These are phyloP conservation scores for Cutaneotrichosporon cavernicola DNA, from an alignment of 1,284 basidiomycete species.

Conservation along the genomic window DNA sequence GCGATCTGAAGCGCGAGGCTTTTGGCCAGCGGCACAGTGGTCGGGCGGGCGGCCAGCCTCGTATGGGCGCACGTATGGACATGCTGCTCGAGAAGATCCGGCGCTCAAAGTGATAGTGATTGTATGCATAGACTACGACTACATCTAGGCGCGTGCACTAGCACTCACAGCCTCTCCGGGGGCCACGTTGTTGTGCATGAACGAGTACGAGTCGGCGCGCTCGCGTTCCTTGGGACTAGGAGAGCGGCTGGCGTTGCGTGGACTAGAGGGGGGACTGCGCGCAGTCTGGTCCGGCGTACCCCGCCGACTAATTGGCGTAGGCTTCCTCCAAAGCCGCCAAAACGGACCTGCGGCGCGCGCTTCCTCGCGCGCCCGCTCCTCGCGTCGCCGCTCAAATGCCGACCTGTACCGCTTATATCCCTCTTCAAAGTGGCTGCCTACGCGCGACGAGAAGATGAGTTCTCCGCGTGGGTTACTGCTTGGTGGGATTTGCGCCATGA, in stretches of 20 bases:
- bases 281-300: constrained; percentile 10
- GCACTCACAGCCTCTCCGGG: constrained; percentile 20
- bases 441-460: constrained; percentile 88
- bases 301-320: constrained; percentile 1
- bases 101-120: constrained; percentile 31
- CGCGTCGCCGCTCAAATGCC: constrained; percentile 80
- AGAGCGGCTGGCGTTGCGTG: neutral
- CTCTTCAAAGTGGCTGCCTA: constrained; percentile 78
- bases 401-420: constrained; percentile 88
- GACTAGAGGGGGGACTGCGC: constrained; percentile 8
- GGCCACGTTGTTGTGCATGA: constrained; percentile 13
- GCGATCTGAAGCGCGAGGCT: constrained; percentile 45
- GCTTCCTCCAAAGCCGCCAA: constrained; percentile 7
- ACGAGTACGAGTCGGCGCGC: constrained; percentile 23
- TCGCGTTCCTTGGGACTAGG: constrained; percentile 8
- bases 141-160: neutral
- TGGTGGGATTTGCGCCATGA: constrained; percentile 81
- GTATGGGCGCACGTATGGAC: constrained; percentile 54
- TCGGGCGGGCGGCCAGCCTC: constrained; percentile 48
- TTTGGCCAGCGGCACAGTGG: constrained; percentile 33
- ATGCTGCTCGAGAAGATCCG: constrained; percentile 53
- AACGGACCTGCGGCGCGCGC: constrained; percentile 25
- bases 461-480: constrained; percentile 88
- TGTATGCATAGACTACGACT: neutral
- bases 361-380: constrained; percentile 58